Percentiles rank a stretch among this genome's conserved stretches.
Conservation (phyloP, 169 alveolate species). For the Eimeria acervulina region DNA sequence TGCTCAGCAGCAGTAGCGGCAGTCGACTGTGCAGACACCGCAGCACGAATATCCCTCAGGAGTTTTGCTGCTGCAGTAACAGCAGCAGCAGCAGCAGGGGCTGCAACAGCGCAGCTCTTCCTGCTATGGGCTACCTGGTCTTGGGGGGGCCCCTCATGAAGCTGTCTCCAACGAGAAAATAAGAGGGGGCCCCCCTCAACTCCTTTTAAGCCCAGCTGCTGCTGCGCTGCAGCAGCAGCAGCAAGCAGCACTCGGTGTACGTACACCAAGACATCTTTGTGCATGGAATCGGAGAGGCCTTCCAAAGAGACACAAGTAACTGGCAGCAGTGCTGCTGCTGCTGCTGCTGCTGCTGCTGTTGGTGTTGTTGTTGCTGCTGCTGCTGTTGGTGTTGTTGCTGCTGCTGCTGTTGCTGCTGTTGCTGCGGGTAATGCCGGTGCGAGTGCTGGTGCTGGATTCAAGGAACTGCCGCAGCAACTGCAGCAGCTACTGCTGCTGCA, state of each 20-base stretch:
- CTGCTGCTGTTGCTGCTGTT: not conserved
- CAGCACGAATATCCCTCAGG: not conserved
- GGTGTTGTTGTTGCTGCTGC: not conserved
- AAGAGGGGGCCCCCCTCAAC: not conserved
- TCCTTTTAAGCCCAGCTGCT: not conserved
- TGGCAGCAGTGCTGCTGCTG: not conserved
- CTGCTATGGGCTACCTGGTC: no score
- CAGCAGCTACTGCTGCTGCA: conserved; percentile 16
- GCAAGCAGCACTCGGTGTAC: conserved; percentile 19
- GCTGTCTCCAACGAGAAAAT: not conserved
- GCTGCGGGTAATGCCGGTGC: no score
- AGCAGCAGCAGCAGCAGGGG: not conserved
- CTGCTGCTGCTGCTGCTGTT: conserved; percentile 38
- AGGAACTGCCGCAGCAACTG: not conserved
- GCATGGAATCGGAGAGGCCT: not conserved
- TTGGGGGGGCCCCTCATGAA: conserved; percentile 5
- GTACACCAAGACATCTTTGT: not conserved
- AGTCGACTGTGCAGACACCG: not conserved
- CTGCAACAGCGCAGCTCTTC: not conserved
- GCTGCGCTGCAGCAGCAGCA: conserved; percentile 58
- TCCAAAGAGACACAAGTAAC: not conserved
- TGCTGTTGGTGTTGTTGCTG: not conserved
- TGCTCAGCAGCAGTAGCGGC: not conserved
- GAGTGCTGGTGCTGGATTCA: no score
- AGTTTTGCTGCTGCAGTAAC: not conserved